phyloP scores from a whole-genome alignment of 192 early-diverging fungal genomes.

The Entomortierella beljakovae region DNA sequence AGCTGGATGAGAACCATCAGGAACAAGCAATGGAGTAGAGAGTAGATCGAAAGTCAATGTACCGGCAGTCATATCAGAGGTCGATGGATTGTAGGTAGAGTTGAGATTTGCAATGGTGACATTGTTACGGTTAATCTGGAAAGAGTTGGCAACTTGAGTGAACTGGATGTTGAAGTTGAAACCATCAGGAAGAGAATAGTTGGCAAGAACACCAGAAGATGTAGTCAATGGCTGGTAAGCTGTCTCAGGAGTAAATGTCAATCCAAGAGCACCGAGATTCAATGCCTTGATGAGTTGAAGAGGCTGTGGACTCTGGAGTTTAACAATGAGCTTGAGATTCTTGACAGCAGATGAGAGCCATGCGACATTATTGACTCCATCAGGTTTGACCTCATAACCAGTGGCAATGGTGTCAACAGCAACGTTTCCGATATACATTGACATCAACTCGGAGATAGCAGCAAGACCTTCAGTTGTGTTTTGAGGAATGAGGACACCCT shows the following conservation, averaged over 20 bases:
- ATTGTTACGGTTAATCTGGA: conserved; percentile 28
- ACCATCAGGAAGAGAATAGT: conserved; percentile 62
- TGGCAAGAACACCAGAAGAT: conserved; percentile 51
- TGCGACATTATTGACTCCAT: conserved; percentile 51
- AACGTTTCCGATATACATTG: conserved; percentile 54
- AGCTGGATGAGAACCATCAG: conserved; percentile 30
- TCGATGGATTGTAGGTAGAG: conserved; percentile 43
- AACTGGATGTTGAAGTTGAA: conserved; percentile 58
- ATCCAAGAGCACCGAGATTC: conserved; percentile 58
- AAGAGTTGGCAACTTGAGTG: conserved; percentile 41
- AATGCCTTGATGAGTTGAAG: conserved; percentile 62
- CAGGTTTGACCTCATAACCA: conserved; percentile 57
- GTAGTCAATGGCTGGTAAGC: conserved; percentile 56
- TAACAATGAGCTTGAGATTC: conserved; percentile 57
- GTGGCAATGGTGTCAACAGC: conserved; percentile 56
- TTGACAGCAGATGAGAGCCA: conserved; percentile 49
- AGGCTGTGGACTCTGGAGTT: conserved; percentile 30
- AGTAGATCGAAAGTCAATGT: conserved; percentile 54
- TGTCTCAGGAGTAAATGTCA: conserved; percentile 50
- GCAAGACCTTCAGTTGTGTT: conserved; percentile 50
- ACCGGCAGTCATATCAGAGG: conserved; percentile 47
- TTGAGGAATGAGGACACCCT: conserved; percentile 61
- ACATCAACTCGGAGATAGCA: conserved; percentile 57
- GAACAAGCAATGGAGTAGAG: conserved; percentile 43
- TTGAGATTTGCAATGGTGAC: conserved; percentile 50